phyloP scores from a whole-genome alignment of 1,284 basidiomycete genomes.

The Anthracocystis panici-leucophaei region DNA sequence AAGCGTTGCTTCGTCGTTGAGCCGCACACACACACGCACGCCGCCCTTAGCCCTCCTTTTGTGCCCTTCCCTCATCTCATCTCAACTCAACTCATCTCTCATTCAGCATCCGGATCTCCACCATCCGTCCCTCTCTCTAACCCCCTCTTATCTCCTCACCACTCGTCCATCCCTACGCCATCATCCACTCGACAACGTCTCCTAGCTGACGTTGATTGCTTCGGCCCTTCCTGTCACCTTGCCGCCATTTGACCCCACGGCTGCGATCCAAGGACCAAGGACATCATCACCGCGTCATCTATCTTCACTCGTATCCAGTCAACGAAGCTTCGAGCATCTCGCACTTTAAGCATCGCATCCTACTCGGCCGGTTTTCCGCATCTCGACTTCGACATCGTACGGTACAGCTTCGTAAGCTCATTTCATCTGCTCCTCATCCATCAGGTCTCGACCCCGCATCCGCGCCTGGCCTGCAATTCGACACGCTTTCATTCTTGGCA shows the following conservation, averaged over 20 bases:
- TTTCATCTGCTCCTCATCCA: neutral
- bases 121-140: neutral
- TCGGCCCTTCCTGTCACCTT: too few species aligned
- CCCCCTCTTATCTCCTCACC: too few species aligned
- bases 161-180: neutral
- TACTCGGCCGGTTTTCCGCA: neutral
- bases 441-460: neutral
- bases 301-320: neutral
- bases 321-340: neutral
- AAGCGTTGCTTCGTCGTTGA: too few species aligned
- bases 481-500: neutral
- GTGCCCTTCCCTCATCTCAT: neutral
- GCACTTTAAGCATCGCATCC: too few species aligned
- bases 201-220: too few species aligned
- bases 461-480: neutral
- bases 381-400: neutral
- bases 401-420: neutral
- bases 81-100: neutral
- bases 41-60: neutral
- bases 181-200: too few species aligned
- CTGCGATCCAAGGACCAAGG: too few species aligned
- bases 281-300: neutral
- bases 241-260: too few species aligned
- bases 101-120: neutral
- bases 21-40: neutral